phyloP scores from a whole-genome alignment of 179 eudicot species.

The Patellifolia procumbens region DNA sequence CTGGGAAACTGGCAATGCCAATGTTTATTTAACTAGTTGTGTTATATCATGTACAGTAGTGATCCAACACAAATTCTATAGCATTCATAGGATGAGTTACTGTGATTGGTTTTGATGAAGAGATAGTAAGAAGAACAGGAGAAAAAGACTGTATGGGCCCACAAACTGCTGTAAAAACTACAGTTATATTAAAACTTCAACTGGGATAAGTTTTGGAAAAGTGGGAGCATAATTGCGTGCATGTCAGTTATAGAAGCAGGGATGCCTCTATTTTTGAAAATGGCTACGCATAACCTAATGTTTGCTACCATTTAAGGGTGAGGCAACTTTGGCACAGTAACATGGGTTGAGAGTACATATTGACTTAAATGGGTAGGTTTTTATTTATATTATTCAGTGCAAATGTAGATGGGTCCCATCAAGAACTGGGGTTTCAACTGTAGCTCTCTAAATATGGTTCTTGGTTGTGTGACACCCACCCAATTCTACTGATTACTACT shows the following conservation, averaged over 20 bases:
- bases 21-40: no score
- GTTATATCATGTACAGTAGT: neutral
- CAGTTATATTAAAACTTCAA: constrained; percentile 11
- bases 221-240: constrained; percentile 26
- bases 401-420: constrained; percentile 56
- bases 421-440: constrained; percentile 28
- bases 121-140: neutral
- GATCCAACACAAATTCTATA: neutral
- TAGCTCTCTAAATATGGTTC: constrained; percentile 24
- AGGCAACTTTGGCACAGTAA: constrained; percentile 20
- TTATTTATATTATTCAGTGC: constrained; percentile 43
- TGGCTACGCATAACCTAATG: constrained; percentile 21
- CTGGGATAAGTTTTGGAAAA: constrained; percentile 4
- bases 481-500: no score
- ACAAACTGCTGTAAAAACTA: constrained; percentile 3
- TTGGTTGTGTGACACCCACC: constrained; percentile 18
- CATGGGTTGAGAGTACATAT: constrained; percentile 18
- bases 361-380: constrained; percentile 20
- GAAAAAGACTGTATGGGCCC: constrained; percentile 23
- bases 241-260: constrained; percentile 22
- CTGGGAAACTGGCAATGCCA: no score
- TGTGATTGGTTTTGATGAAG: neutral
- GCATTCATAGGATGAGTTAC: neutral
- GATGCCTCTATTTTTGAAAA: constrained; percentile 13
- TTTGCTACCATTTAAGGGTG: constrained; percentile 28